Base-by-base conservation (phyloP, 2,329 filamentous ascomycete genomes). In the Fusarium sp. region DNA sequence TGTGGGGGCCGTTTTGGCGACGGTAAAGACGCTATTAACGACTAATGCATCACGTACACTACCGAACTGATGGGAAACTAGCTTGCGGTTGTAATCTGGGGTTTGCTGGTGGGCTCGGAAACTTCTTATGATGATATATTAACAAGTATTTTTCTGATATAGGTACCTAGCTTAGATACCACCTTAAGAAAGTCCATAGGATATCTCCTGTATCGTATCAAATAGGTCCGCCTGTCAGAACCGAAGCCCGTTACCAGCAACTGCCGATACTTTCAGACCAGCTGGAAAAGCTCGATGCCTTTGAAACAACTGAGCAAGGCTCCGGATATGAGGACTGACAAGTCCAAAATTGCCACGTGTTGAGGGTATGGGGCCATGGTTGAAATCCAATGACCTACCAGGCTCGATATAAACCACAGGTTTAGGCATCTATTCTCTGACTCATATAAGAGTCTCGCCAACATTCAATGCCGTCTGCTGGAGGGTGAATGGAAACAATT, bases 281-380 rank as follows among this genome's bases (percentile, higher is more conserved):
- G 19, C 19, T 19, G 19, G 19, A 19, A 24, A 19, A 38, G 11
- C 10, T 25, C n/a, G 12, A 19, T 19, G 19, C 19, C 19, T 19
- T 19, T 19, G 19, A 19, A 19, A 19, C 19, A 42, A 9, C 6
- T n/a, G 11, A 15, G 6, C 24, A 29, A 10, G 26, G 34, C n/a
- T 47, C 10, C n/a, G 13, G n/a, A 48, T 9, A 19, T 13, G 6
- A 34, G 22, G 11, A 19, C 38, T 12, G 15, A 28, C 45, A 47
- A 61, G 45, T 47, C 28, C 13, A 36, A 22, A 29, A 35, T 15
- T 49, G 51, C 52, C 51, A 61, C 51, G 57, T 61, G 42, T 41
- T 29, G 53, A 25, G 25, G 15, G 10, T 10, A 39, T 19, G n/a
- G 41, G 25, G 22, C 9, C 19, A 38, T 32, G 43, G 31, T 39